Conservation (phyloP, 2,329 filamentous ascomycete genomes). For the Dactylellina drechsleri region DNA sequence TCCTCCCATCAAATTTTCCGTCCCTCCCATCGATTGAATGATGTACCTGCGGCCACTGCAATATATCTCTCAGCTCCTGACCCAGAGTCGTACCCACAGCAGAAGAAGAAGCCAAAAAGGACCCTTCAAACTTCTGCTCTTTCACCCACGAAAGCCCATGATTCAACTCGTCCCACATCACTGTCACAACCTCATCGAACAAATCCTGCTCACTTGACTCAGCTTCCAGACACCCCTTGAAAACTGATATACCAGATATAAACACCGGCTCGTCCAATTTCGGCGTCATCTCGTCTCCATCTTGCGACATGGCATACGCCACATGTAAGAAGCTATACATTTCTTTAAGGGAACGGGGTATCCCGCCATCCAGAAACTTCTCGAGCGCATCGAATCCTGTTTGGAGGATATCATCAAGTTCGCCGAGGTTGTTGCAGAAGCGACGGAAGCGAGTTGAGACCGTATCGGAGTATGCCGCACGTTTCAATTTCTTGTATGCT, state of each 20-base stretch:
- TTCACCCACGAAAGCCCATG: conserved; percentile 8
- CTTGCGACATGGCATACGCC: conserved; percentile 27
- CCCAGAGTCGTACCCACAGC: not conserved
- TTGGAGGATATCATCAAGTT: conserved; percentile 9
- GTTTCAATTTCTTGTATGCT: conserved; percentile 14
- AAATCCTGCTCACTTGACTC: conserved; percentile 8
- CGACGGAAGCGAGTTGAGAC: conserved; percentile 12
- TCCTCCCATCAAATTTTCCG: not conserved
- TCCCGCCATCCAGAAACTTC: conserved; percentile 17
- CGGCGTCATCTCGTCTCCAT: not conserved
- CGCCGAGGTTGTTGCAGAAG: conserved; percentile 12
- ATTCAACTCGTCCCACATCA: conserved; percentile 25
- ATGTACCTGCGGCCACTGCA: conserved; percentile 2
- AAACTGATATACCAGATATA: conserved; percentile 3
- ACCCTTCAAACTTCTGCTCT: not conserved
- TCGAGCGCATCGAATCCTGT: conserved; percentile 17
- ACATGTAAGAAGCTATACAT: conserved; percentile 28
- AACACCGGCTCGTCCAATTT: conserved; percentile 6
- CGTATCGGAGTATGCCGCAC: conserved; percentile 4
- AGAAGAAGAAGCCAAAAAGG: not conserved
- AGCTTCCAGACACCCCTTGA: not conserved
- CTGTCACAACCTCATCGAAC: conserved; percentile 19
- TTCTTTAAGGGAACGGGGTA: conserved; percentile 11
- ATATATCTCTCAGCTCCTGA: conserved; percentile 5
- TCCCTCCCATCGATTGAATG: not conserved